Evolutionary conservation across 108 stramenopile genomes (phyloP).

Genomic region (Cyclostephanos tholiformis): DNA sequence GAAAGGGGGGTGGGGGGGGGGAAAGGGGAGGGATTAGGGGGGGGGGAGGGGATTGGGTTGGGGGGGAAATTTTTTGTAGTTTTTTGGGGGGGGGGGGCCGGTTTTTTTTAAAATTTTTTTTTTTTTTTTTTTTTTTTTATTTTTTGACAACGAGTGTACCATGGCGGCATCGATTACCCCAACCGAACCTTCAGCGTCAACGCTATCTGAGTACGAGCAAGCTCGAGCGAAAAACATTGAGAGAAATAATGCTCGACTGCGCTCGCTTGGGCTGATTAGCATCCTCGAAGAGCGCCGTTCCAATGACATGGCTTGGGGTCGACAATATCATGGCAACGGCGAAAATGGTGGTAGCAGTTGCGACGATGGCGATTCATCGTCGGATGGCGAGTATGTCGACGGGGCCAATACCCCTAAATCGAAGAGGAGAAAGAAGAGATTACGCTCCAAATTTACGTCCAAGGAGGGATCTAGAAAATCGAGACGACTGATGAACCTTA

Average conservation of each 20-base stretch:
- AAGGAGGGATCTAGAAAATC: constrained; percentile 62
- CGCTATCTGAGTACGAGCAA: constrained; percentile 63
- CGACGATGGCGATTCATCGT: constrained; percentile 7
- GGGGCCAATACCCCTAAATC: not conserved
- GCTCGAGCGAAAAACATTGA: constrained; percentile 72
- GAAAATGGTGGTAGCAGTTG: constrained; percentile 7
- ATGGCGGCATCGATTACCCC: not conserved
- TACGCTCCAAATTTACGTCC: constrained; percentile 1
- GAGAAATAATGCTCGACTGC: constrained; percentile 75
- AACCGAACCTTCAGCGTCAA: not conserved
- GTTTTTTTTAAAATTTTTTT: too few species aligned
- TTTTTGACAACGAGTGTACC: too few species aligned
- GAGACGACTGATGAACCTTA: constrained; percentile 51
- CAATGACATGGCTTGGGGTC: constrained; percentile 65
- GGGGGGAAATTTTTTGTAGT: too few species aligned
- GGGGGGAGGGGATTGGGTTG: too few species aligned
- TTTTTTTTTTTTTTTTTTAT: too few species aligned
- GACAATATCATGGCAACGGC: constrained; percentile 3
- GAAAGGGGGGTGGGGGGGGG: too few species aligned
- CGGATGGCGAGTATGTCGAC: constrained; percentile 11
- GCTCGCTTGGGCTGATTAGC: constrained; percentile 74
- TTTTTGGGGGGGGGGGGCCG: too few species aligned
- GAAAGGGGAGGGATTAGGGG: too few species aligned
- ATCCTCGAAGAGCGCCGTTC: constrained; percentile 59
- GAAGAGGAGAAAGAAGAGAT: constrained; percentile 16